Evolutionary conservation across 2,329 filamentous ascomycete genomes (phyloP), one percentile per base, ranked within the genome.

Genomic region (Penicillium sp.): DNA sequence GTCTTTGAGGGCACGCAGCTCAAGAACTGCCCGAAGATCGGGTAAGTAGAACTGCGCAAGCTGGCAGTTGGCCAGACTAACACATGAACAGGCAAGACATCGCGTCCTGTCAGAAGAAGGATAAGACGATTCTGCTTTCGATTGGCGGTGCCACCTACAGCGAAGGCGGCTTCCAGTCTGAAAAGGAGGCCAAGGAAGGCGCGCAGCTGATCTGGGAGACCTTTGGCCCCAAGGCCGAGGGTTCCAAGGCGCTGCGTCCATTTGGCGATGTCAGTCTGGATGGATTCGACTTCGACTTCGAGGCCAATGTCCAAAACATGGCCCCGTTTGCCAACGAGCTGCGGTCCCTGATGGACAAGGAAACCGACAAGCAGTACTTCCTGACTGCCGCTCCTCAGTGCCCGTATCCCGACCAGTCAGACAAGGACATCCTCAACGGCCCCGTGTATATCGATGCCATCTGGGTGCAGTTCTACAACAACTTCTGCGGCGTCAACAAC

Each of bases 221-320:
- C 47, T 88, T 87, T 59, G 85, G 85, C 2, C 80, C 84, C 62
- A 25, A 53, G 64, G 9, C 68, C 64, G 27, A 39, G 6, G 45
- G 34, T 19, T 70, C 64, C 27, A 63, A 61, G 1, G 68, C 68
- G 6, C 71, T 78, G 40, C 78, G 86, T 7, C 85, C 85, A 1
- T 88, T 88, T 58, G 81, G 81, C 38, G 64, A 67, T 9, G 78
- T 80, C 7, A 71, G 78, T 3, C 67, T 89, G 28, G 83, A 89
- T 59, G 86, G 86, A 4, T 87, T 89, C 60, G 85, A 89, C 64
- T 80, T 88, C 48, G 85, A 89, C 60, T 81, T 88, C 47, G 84
- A 88, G 65, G 71, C 77, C 4, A 62, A 64, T 2, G 75, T 77
- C 10, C 63, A 63, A 33, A 81, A 86, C 65, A 79, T 84, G 66